Evolutionary conservation across 768 basidiomycete species (phyloP), one percentile per base, ranked within the genome.

Genomic region (Rhodosporidiobolus sp.): DNA sequence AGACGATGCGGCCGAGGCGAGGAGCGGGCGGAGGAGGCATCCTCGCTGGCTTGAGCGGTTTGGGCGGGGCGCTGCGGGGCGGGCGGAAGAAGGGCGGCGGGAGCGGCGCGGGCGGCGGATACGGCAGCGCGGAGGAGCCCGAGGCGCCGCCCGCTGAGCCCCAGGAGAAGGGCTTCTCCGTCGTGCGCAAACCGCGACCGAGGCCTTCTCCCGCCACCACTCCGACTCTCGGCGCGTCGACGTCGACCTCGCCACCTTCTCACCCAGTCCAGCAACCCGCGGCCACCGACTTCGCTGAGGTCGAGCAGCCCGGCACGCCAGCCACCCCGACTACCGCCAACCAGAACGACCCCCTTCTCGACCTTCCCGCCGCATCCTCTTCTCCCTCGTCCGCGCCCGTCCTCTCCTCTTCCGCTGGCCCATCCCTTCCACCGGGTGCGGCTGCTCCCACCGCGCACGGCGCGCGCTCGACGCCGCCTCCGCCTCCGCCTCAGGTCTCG

Each of bases 81-180:
- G 46, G 30, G 52, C 53, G 17, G 32, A 34, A 1, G 46, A 53
- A 22, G 57, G 49, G 4, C 24, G 59, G 48, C 56, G 55, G 45
- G 28, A 26, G 46, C 16, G 10, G 62, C 19, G 34, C 30, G 10
- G 46, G 60, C 55, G 46, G 32, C 4, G 54, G 34, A 26, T 12
- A 30, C 63, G 50, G n/a, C 50, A 35, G 62, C 50, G 62, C 34
- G 38, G 53, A 52, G 19, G 50, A 56, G 34, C 34, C 26, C 45
- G 66, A 58, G 49, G 30, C 56, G 38, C 34, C 48, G 3, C 53
- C 67, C 24, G 49, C 14, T 1, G 72, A 62, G 24, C 34, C 63
- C n/a, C 64, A 20, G 10, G 64, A 74, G 73, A 67, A 63, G 52
- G 74, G 74, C 30, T 75, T 75, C 67, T 70, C 70, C 17, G 74